Evolutionary conservation across 2,329 filamentous ascomycete genomes (phyloP).

Genomic region (Tolypocladium album): DNA sequence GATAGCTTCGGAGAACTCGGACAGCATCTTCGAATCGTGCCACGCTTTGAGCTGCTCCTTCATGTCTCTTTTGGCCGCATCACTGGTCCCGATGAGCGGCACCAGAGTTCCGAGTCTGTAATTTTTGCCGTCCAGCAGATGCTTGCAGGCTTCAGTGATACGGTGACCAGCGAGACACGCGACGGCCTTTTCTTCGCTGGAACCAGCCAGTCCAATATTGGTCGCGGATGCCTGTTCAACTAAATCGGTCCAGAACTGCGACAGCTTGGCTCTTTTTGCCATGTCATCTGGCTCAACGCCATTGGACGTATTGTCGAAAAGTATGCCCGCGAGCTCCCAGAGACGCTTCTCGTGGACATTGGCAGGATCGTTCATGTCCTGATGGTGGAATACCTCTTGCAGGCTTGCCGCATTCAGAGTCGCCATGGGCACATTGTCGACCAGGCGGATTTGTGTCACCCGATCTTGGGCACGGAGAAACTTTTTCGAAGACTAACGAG

Average conservation of each 20-base stretch:
- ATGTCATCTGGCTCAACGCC: slow-evolving; percentile 27
- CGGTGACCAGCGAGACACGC: slow-evolving; percentile 69
- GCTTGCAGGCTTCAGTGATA: slow-evolving; percentile 71
- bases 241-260: slow-evolving; percentile 54
- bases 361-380: slow-evolving; percentile 30
- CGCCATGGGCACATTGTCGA: slow-evolving; percentile 51
- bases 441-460: slow-evolving; percentile 39
- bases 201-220: slow-evolving; percentile 46
- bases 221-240: slow-evolving; percentile 49
- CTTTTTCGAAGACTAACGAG: slow-evolving; percentile 40
- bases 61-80: slow-evolving; percentile 62
- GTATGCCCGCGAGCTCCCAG: slow-evolving; percentile 77
- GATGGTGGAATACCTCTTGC: slow-evolving; percentile 28
- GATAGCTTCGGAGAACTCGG: slow-evolving; percentile 76
- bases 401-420: slow-evolving; percentile 27
- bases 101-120: slow-evolving; percentile 78
- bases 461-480: slow-evolving; percentile 45
- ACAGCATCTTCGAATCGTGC: slow-evolving; percentile 71
- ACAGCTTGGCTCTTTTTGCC: slow-evolving; percentile 53
- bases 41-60: slow-evolving; percentile 72
- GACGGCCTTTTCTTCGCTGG: slow-evolving; percentile 74
- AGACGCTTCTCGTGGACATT: slow-evolving; percentile 58
- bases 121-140: slow-evolving; percentile 65
- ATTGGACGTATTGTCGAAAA: slow-evolving; percentile 59
- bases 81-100: slow-evolving; percentile 67